Evolutionary conservation across 2,329 filamentous ascomycete genomes (phyloP).

Genomic region (Paecilomyces dactylethromorphus): DNA sequence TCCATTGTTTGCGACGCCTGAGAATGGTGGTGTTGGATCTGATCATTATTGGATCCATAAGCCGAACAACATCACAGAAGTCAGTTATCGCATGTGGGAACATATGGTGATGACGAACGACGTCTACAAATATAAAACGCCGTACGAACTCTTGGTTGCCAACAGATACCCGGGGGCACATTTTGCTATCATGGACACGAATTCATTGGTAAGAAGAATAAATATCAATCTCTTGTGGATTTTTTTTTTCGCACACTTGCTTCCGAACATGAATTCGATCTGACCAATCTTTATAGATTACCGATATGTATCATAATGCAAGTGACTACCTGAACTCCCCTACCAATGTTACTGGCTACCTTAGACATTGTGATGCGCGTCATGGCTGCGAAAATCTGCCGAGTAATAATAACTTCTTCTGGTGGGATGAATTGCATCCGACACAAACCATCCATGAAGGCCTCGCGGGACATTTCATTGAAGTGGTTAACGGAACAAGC

Average conservation of each 20-base stretch:
- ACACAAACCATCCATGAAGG: neutral
- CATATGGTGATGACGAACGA: slow-evolving; percentile 45
- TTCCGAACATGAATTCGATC: neutral
- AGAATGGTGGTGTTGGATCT: slow-evolving; percentile 36
- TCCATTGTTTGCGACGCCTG: slow-evolving; percentile 57
- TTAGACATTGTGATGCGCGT: slow-evolving; percentile 47
- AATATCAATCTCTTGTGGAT: neutral
- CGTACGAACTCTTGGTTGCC: slow-evolving; percentile 37
- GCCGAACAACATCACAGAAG: slow-evolving; percentile 42
- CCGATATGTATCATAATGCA: slow-evolving; percentile 59
- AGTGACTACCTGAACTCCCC: slow-evolving; percentile 55
- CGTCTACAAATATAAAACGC: slow-evolving; percentile 46
- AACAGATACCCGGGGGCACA: slow-evolving; percentile 48
- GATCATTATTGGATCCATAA: slow-evolving; percentile 45
- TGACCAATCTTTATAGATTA: slow-evolving; percentile 35
- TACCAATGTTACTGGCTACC: slow-evolving; percentile 55
- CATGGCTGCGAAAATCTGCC: slow-evolving; percentile 35
- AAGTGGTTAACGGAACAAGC: neutral
- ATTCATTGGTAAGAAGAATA: slow-evolving; percentile 45
- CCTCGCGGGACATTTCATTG: neutral
- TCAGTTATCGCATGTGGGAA: slow-evolving; percentile 47
- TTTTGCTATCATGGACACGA: slow-evolving; percentile 62
- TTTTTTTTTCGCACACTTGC: too few species aligned
- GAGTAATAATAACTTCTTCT: slow-evolving; percentile 57
- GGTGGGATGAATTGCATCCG: slow-evolving; percentile 68